Evolutionary conservation across 2,329 filamentous ascomycete genomes (phyloP), one percentile per base, ranked within the genome.

Genomic region (Sarocladiaceae sp.): DNA sequence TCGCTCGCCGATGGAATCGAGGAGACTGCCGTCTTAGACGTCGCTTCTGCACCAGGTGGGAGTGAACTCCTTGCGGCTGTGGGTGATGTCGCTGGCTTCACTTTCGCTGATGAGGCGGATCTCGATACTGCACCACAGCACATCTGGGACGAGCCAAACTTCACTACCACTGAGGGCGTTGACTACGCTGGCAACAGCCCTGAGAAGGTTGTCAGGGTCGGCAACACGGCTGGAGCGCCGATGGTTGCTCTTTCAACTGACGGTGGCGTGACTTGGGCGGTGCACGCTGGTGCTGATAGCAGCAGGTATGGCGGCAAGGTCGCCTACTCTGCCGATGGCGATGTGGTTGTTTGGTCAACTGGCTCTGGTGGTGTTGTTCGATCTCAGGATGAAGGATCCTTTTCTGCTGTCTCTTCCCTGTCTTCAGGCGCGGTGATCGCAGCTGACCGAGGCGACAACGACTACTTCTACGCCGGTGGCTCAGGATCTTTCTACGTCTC

Each of bases 1-100:
- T 71, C 70, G 1, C 60, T 78, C 4, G 74, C 75, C 1, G 66
- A 71, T 21, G 74, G 75, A 0, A 76, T 78, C 21, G 74, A 78
- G 45, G 74, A 78, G 51, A 72, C 70, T 35, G 64, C 73, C 2
- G 64, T 77, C 0, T 65, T 69, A 6, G 70, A 64, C 3, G 57
- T 79, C 11, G 65, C 69, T 13, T 74, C 71, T 1, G 68, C 66
- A 0, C 70, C 70, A 0, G 67, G 68, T 0, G 74, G 74, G 2
- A 68, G 67, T 2, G 72, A 76, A 33, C 66, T 78, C 3, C 58
- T 78, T 2, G 70, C 67, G 1, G 74, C 67, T 2, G 68, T 76
- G 0, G 70, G 64, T 3, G 75, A 79, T 43, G 67, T 72, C 48
- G 68, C 66, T 40, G 75, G 75, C 0, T 79, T 75, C 53, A 73